Evolutionary conservation across 805 yeast genomes (phyloP).

Genomic region (Brettanomyces bruxellensis): DNA sequence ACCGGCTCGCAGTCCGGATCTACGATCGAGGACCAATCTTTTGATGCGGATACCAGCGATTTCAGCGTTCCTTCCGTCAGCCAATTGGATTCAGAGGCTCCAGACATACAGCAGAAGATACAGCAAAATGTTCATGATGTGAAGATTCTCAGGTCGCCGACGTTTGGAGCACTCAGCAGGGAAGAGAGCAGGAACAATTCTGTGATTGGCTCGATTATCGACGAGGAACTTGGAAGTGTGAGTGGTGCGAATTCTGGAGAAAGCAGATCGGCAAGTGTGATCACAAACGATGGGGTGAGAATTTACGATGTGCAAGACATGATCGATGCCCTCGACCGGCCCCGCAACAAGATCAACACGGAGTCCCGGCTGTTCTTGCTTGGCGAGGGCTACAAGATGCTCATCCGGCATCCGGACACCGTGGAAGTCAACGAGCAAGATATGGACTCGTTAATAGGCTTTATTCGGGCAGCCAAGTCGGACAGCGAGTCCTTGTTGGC

Average conservation of each 20-base stretch:
- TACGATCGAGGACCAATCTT: neutral
- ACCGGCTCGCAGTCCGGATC: neutral
- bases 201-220: conserved; percentile 2
- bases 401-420: conserved; percentile 30
- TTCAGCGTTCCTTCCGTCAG: neutral
- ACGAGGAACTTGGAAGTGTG: conserved; percentile 1
- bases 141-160: conserved; percentile 1
- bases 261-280: conserved; percentile 4
- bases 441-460: conserved; percentile 28
- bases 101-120: neutral
- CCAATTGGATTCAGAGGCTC: conserved; percentile 1
- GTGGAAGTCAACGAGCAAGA: conserved; percentile 26
- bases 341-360: conserved; percentile 37
- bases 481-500: conserved; percentile 29
- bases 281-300: conserved; percentile 6
- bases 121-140: neutral
- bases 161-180: conserved; percentile 7
- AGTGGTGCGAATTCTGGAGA: conserved; percentile 4
- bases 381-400: conserved; percentile 41
- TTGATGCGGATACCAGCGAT: conserved; percentile 1
- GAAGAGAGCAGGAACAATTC: conserved; percentile 20
- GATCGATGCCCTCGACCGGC: conserved; percentile 30
- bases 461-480: conserved; percentile 19
- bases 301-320: conserved; percentile 34
- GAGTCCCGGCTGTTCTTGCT: conserved; percentile 38